Conservation (phyloP, 2,329 filamentous ascomycete genomes). For the Sporothrix dimorphospora region DNA sequence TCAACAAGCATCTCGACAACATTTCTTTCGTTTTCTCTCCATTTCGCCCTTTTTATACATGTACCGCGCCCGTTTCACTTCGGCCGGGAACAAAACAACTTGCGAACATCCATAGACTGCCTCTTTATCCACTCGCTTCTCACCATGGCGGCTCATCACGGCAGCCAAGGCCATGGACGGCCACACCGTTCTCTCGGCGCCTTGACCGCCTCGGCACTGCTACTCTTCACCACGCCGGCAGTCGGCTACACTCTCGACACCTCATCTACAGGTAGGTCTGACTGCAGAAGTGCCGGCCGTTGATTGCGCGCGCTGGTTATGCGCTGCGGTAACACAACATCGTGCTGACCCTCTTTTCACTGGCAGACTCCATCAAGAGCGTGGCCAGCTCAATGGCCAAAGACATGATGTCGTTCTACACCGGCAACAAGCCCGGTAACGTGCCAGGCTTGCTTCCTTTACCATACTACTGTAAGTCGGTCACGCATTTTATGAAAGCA, state of each 20-base stretch:
- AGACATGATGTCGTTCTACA: conserved; percentile 53
- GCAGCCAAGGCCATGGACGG: conserved; percentile 18
- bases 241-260: conserved; percentile 31
- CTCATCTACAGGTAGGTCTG: conserved; percentile 22
- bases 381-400: conserved; percentile 54
- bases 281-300: neutral
- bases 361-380: conserved; percentile 52
- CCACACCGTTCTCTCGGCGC: conserved; percentile 10
- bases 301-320: neutral
- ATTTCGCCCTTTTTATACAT: neutral
- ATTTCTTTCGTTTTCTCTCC: neutral
- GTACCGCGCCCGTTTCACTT: neutral
- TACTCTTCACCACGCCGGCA: conserved; percentile 8
- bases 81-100: neutral
- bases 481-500: too few relatives aligned
- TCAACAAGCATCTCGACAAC: conserved; percentile 2
- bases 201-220: neutral
- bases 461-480: conserved; percentile 36
- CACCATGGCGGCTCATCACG: neutral
- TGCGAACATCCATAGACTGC: neutral
- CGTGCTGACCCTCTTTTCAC: neutral
- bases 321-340: conserved; percentile 3
- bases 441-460: conserved; percentile 51
- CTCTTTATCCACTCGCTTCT: neutral
- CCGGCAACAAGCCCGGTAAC: conserved; percentile 53